A percentile compares a stretch with the other conserved stretches of the same genome.
Evolutionary conservation across 2,329 filamentous ascomycete genomes (phyloP).

Genomic region (Coniochaeta prunicola): DNA sequence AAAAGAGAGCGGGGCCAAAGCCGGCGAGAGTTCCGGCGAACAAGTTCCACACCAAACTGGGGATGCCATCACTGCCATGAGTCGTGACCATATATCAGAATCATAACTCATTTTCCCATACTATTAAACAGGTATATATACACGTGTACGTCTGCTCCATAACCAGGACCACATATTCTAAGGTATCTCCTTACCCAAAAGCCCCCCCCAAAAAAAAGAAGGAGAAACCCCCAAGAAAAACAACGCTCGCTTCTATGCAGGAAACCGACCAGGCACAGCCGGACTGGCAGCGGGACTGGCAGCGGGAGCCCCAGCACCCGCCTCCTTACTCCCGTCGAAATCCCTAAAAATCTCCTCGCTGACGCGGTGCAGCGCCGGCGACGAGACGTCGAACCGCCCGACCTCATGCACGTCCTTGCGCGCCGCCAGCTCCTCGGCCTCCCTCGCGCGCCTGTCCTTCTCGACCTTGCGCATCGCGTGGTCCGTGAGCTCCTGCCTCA

Average conservation of each 20-base stretch:
- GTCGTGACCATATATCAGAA: neutral
- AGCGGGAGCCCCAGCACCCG: neutral
- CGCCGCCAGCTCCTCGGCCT: constrained; percentile 17
- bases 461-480: constrained; percentile 44
- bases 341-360: neutral
- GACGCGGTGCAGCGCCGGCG: neutral
- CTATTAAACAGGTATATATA: neutral
- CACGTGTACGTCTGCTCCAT: neutral
- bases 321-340: neutral
- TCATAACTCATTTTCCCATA: neutral
- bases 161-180: neutral
- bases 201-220: neutral
- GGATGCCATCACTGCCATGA: neutral
- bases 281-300: too few relatives aligned
- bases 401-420: neutral
- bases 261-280: neutral
- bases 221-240: too few relatives aligned
- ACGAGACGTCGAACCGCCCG: neutral
- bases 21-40: neutral
- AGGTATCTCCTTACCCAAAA: neutral
- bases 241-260: neutral
- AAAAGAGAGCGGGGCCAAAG: neutral
- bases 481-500: constrained; percentile 66
- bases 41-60: neutral
- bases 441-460: constrained; percentile 37